These are phyloP conservation scores for Agrocybe praecox DNA, from an alignment of 768 basidiomycete genomes.

Conservation along the genomic window DNA sequence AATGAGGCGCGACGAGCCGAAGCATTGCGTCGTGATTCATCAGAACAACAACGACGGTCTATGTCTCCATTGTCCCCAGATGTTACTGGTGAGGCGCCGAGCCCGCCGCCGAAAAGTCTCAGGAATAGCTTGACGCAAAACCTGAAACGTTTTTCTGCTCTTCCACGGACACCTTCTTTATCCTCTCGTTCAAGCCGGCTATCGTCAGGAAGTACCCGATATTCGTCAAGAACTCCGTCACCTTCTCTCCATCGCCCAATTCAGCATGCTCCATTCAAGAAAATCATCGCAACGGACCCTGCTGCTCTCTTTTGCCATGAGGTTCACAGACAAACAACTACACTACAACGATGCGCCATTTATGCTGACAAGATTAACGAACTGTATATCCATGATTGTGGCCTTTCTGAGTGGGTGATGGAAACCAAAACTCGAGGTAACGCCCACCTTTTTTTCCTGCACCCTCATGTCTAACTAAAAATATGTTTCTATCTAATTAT, in stretches of 20 bases:
- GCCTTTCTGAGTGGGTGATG: slow-evolving; percentile 75
- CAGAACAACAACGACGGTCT: slow-evolving; percentile 13
- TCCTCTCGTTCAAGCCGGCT: slow-evolving; percentile 41
- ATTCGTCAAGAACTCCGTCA: slow-evolving; percentile 39
- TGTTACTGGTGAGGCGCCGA: slow-evolving; percentile 32
- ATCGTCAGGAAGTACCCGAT: slow-evolving; percentile 34
- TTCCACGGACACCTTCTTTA: slow-evolving; percentile 71
- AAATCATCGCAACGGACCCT: slow-evolving; percentile 42
- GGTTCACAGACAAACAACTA: slow-evolving; percentile 52
- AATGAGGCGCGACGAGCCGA: slow-evolving; percentile 19
- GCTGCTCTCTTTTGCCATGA: slow-evolving; percentile 75
- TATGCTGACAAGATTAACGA: slow-evolving; percentile 88
- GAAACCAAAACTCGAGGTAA: slow-evolving; percentile 54
- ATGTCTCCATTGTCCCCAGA: slow-evolving; percentile 19
- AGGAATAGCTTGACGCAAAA: slow-evolving; percentile 47
- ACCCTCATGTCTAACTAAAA: not conserved
- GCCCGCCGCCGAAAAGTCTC: slow-evolving; percentile 53
- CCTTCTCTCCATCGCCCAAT: slow-evolving; percentile 29
- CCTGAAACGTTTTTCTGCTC: slow-evolving; percentile 53
- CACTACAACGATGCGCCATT: slow-evolving; percentile 68
- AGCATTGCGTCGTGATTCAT: slow-evolving; percentile 11
- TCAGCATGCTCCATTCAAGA: slow-evolving; percentile 19
- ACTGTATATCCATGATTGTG: slow-evolving; percentile 72
- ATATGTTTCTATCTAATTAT: slow-evolving; percentile 4
- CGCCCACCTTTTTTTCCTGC: slow-evolving; percentile 29